These are phyloP conservation scores for Monosporascus sp. DNA, from an alignment of 2,329 filamentous ascomycete genomes.

Conservation along the genomic window DNA sequence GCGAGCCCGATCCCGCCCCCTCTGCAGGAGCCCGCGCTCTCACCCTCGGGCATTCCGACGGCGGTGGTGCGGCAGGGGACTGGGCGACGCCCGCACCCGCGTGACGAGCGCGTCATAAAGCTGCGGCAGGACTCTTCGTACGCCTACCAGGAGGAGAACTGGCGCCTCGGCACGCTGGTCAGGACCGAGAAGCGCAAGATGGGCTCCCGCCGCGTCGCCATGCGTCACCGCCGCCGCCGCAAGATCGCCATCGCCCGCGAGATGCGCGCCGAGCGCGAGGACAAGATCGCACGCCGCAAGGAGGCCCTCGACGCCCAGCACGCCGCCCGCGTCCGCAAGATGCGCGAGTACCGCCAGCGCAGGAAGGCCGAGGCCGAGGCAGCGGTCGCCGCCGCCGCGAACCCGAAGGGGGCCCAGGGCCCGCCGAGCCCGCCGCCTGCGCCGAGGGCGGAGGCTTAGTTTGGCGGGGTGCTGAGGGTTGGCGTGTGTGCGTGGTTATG, in stretches of 20 bases:
- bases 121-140: constrained; percentile 43
- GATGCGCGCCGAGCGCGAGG: constrained; percentile 24
- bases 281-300: constrained; percentile 25
- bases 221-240: constrained; percentile 42
- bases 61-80: constrained; percentile 33
- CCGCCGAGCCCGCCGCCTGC: constrained; percentile 7
- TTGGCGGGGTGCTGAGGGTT: not conserved
- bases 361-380: constrained; percentile 1
- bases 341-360: constrained; percentile 18
- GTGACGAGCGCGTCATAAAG: constrained; percentile 41
- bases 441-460: constrained; percentile 12
- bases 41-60: constrained; percentile 45
- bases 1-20: constrained; percentile 39
- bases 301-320: constrained; percentile 22
- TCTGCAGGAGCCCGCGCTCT: constrained; percentile 31
- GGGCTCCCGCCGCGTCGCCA: constrained; percentile 40
- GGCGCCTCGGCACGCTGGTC: constrained; percentile 50
- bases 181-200: constrained; percentile 41
- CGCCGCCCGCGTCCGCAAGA: constrained; percentile 12
- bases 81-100: constrained; percentile 25
- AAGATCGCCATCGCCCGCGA: constrained; percentile 21
- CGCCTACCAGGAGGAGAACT: constrained; percentile 56
- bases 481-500: not conserved
- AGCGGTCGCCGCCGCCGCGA: not conserved
- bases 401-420: constrained; percentile 1